Evolutionary conservation across 805 yeast species (phyloP).

Genomic region (Debaryomyces castellii): DNA sequence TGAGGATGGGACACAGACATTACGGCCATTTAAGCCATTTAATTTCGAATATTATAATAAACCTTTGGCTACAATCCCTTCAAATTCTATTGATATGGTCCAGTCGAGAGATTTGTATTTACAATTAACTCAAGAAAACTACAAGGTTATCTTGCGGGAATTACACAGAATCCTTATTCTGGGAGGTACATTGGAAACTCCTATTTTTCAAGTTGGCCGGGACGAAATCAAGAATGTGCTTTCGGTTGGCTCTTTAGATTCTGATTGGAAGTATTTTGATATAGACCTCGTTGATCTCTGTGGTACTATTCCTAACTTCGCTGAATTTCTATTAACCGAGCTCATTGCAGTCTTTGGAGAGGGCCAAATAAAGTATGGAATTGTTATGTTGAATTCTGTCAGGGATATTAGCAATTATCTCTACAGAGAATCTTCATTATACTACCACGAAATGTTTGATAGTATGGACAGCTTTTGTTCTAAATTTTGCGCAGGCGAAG

Average conservation of each 20-base stretch:
- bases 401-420: conserved; percentile 32
- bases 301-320: conserved; percentile 24
- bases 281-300: neutral
- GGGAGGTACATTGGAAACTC: conserved; percentile 37
- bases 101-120: conserved; percentile 37
- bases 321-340: conserved; percentile 20
- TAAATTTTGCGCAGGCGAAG: conserved; percentile 13
- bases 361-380: conserved; percentile 28
- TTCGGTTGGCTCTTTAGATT: neutral
- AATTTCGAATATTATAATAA: conserved; percentile 29
- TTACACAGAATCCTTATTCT: conserved; percentile 34
- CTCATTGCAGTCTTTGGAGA: conserved; percentile 30
- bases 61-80: conserved; percentile 24
- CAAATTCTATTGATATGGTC: conserved; percentile 33
- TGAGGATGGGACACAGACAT: neutral
- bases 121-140: conserved; percentile 29
- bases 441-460: conserved; percentile 34
- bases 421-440: conserved; percentile 25
- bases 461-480: conserved; percentile 26
- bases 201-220: conserved; percentile 19
- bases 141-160: conserved; percentile 24
- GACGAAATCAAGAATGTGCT: conserved; percentile 6
- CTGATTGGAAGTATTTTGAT: neutral
- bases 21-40: conserved; percentile 24
- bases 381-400: conserved; percentile 26